These are phyloP conservation scores for Trichophaea hybrida DNA, from an alignment of 2,329 filamentous ascomycete genomes.

Conservation along the genomic window DNA sequence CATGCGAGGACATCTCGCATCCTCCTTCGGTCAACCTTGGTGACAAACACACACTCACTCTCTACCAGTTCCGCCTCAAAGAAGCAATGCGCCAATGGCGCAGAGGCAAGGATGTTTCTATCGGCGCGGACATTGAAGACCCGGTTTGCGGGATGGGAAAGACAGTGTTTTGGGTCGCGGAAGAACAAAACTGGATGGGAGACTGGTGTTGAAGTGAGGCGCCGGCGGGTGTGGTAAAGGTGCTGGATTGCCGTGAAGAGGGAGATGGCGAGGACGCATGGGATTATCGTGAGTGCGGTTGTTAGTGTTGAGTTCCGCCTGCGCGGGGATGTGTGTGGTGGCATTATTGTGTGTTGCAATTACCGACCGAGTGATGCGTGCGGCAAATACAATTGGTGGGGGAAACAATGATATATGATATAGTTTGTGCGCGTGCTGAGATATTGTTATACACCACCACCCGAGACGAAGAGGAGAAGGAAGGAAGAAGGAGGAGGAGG, in stretches of 20 bases:
- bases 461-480: no score
- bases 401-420: no score
- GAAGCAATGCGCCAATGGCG: constrained; percentile 1
- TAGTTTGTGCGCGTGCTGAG: no score
- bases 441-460: no score
- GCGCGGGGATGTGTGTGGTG: neutral
- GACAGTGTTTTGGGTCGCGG: neutral
- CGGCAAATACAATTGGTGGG: no score
- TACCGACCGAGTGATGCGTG: neutral
- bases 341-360: neutral
- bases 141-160: constrained; percentile 3
- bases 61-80: constrained; percentile 4
- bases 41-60: neutral
- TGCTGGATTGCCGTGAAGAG: neutral
- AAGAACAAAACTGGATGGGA: neutral
- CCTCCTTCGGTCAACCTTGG: neutral
- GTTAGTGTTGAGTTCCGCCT: neutral
- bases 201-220: neutral
- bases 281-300: constrained; percentile 1
- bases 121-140: constrained; percentile 4
- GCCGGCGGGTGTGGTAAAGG: constrained; percentile 3
- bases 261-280: neutral
- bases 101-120: constrained; percentile 4
- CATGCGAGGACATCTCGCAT: neutral
- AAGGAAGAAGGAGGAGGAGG: no score